phyloP scores from a whole-genome alignment of 768 basidiomycete species.

The Boletellus ananas region DNA sequence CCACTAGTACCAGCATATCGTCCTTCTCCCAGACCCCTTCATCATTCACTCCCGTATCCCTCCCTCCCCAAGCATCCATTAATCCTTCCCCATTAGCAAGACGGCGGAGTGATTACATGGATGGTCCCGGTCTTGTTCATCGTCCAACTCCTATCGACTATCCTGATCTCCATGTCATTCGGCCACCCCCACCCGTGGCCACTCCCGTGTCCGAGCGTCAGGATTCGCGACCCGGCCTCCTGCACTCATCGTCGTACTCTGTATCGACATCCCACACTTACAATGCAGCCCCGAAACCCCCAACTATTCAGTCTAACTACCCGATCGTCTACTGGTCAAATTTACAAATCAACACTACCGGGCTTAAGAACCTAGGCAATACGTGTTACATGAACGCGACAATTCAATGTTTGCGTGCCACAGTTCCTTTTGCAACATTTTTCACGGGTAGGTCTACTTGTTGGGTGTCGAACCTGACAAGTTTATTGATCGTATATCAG shows the following conservation, averaged over 20 bases:
- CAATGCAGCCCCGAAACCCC: conserved; percentile 48
- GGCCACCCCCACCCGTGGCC: conserved; percentile 79
- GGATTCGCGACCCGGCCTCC: conserved; percentile 61
- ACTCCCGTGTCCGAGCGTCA: conserved; percentile 68
- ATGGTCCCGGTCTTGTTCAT: conserved; percentile 54
- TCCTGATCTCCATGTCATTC: conserved; percentile 66
- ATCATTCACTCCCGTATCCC: conserved; percentile 42
- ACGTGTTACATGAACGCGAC: conserved; percentile 99
- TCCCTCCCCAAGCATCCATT: conserved; percentile 83
- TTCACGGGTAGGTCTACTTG: conserved; percentile 64
- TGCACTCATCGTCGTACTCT: conserved; percentile 36
- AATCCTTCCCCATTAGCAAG: conserved; percentile 73
- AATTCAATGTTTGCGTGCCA: conserved; percentile 93
- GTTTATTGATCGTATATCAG: conserved; percentile 34
- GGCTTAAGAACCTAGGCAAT: conserved; percentile 92
- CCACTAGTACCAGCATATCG: conserved; percentile 35
- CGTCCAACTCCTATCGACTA: conserved; percentile 68
- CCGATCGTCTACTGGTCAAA: conserved; percentile 85
- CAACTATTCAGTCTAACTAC: conserved; percentile 70
- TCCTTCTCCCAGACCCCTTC: conserved; percentile 40
- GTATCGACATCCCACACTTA: conserved; percentile 17
- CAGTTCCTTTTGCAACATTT: conserved; percentile 88
- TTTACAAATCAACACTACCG: conserved; percentile 71
- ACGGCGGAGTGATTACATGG: conserved; percentile 72
- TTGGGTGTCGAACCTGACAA: neutral